Evolutionary conservation across 106 monocot genomes (phyloP).

Genomic region (Dioscorea zingiberensis): DNA sequence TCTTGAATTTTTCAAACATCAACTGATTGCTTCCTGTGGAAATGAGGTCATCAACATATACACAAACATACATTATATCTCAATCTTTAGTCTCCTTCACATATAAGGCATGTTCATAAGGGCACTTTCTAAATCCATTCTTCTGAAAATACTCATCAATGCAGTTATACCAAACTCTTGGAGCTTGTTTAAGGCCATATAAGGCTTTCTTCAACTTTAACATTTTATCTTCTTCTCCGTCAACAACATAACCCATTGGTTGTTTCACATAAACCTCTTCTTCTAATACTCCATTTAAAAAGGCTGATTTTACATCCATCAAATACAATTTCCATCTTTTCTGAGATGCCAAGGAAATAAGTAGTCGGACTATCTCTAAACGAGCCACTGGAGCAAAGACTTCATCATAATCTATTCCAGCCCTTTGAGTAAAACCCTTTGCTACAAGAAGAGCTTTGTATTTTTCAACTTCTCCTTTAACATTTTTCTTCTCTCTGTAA

Average conservation of each 20-base stretch:
- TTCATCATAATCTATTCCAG: too few relatives aligned
- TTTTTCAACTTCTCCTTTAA: not conserved
- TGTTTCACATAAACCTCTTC: not conserved
- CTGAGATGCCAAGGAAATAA: not conserved
- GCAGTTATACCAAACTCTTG: not conserved
- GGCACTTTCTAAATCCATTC: too few relatives aligned
- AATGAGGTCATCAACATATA: conserved; percentile 11
- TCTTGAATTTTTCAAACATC: conserved; percentile 3
- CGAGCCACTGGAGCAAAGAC: not conserved
- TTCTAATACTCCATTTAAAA: too few relatives aligned
- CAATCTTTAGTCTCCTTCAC: too few relatives aligned
- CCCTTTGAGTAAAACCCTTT: too few relatives aligned
- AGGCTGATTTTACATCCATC: not conserved
- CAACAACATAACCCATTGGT: not conserved
- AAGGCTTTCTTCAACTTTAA: too few relatives aligned
- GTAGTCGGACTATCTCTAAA: not conserved
- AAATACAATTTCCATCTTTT: not conserved
- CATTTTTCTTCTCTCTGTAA: not conserved
- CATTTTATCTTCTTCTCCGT: not conserved
- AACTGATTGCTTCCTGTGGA: not conserved
- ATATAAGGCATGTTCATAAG: too few relatives aligned
- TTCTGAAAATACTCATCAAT: not conserved
- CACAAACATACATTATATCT: not conserved
- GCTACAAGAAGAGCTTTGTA: too few relatives aligned
- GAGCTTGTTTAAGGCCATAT: not conserved